These are phyloP conservation scores for Geoglossum glabrum DNA, from an alignment of 495 filamentous ascomycete species.

Conservation along the genomic window DNA sequence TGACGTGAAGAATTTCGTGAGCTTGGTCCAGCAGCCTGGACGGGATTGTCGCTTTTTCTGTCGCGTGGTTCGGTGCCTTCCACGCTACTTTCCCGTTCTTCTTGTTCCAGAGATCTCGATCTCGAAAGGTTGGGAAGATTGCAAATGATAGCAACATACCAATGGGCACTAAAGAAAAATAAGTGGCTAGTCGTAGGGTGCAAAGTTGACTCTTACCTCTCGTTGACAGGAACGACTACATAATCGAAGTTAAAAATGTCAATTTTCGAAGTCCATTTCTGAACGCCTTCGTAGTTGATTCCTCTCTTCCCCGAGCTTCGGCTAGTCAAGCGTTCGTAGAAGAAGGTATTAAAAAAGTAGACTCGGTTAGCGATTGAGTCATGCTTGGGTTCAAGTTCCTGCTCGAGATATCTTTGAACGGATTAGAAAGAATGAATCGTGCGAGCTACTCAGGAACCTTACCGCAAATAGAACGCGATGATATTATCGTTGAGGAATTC, in stretches of 20 bases:
- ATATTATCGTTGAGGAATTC: conserved; percentile 86
- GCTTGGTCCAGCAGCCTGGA: background rate
- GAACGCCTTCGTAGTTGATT: conserved; percentile 64
- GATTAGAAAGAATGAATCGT: conserved; percentile 9
- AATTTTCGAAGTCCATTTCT: conserved; percentile 73
- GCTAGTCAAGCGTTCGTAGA: conserved; percentile 55
- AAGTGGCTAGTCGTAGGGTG: background rate
- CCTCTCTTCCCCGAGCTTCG: conserved; percentile 30
- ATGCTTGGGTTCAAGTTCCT: conserved; percentile 33
- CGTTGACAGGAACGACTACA: conserved; percentile 80
- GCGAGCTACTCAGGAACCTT: background rate
- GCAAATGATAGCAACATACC: conserved; percentile 94
- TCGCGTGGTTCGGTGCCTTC: background rate
- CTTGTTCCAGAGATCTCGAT: background rate
- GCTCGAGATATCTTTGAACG: conserved; percentile 34
- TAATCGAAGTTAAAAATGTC: conserved; percentile 77
- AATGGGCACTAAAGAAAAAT: conserved; percentile 33
- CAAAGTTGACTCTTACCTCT: conserved; percentile 22
- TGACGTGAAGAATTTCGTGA: background rate
- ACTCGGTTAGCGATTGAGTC: conserved; percentile 39
- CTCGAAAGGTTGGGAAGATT: conserved; percentile 42
- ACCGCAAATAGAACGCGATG: conserved; percentile 63
- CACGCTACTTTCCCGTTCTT: background rate
- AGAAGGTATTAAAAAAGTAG: conserved; percentile 84
- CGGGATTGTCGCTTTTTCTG: background rate